Evolutionary conservation across 2,329 filamentous ascomycete species (phyloP), one percentile per base, ranked within the genome.

Genomic region (Claviceps humidiphila): DNA sequence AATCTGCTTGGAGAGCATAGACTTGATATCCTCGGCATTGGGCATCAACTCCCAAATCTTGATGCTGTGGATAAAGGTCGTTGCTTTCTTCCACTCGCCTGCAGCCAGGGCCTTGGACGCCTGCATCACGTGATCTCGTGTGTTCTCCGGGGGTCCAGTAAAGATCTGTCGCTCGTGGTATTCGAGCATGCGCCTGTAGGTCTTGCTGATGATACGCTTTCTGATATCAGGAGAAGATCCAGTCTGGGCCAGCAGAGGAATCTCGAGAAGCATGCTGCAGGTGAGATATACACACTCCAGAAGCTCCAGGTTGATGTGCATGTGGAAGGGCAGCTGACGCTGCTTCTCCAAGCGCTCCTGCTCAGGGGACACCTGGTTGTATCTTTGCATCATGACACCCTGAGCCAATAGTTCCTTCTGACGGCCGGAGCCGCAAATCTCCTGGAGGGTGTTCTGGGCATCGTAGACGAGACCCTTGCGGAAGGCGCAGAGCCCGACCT

Each of bases 1-100:
- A 66, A 97, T 95, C 76, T 98, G 93, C 68, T 89, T 89, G 52
- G 90, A 88, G 56, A 98, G 87, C 93, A 98, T 96, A 51, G 79
- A 71, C 82, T 97, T 97, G 77, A 97, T 95, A 68, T 89, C 87
- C 53, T 91, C 88, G 24, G 87, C 80, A 69, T 93, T 85, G 54
- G 90, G 87, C 81, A 98, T 94, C 59, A 98, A 80, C 52, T 98
- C 93, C 93, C 93, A 98, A 68, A 98, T 98, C 82, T 96, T 98
- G 75, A 98, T 98, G 65, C 84, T 88, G 75, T 93, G 89, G 70
- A 98, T 90, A 70, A 95, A 93, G 56, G 86, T 80, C 22, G 85
- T 90, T 16, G 90, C 85, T 77, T 94, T 95, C 81, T 95, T 95
- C 93, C 93, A 98, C 73, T 98, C 93, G 59, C 94, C 93, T 20